These are phyloP conservation scores for Pisolithus albus DNA, from an alignment of 768 basidiomycete species.

Conservation along the genomic window DNA sequence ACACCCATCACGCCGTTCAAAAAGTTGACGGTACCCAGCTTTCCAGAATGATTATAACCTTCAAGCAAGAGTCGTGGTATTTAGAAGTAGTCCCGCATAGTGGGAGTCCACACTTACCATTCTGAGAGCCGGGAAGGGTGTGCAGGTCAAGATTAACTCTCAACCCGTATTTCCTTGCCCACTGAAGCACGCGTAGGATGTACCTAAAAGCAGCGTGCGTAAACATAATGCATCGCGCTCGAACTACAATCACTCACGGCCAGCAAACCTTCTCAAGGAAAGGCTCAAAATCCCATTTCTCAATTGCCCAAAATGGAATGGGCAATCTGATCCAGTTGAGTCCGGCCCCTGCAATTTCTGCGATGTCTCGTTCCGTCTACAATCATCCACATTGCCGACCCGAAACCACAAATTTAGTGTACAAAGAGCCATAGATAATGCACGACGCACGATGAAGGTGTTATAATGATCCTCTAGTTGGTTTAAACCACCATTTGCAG, in stretches of 20 bases:
- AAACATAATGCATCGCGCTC: neutral
- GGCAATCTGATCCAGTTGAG: conserved; percentile 80
- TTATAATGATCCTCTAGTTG: conserved; percentile 72
- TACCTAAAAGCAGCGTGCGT: conserved; percentile 38
- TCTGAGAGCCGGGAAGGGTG: conserved; percentile 73
- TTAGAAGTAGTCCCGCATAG: neutral
- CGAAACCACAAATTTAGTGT: neutral
- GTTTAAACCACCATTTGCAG: conserved; percentile 52
- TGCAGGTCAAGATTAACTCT: conserved; percentile 78
- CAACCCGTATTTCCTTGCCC: conserved; percentile 89
- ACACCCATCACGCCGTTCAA: conserved; percentile 73
- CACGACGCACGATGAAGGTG: conserved; percentile 65
- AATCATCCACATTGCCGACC: neutral
- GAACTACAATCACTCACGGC: conserved; percentile 39
- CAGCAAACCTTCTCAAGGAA: conserved; percentile 69
- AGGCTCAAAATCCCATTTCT: conserved; percentile 68
- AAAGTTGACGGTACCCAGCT: conserved; percentile 55
- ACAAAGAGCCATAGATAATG: neutral
- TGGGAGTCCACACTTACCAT: conserved; percentile 35
- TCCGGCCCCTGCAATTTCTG: conserved; percentile 82
- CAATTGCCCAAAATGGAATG: conserved; percentile 82
- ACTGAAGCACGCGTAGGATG: conserved; percentile 65
- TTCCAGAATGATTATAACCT: conserved; percentile 60
- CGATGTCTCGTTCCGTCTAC: conserved; percentile 86
- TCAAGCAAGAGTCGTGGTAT: neutral